Evolutionary conservation across 371 early-diverging fungal genomes (phyloP).

Genomic region (Sporodiniella umbellata): DNA sequence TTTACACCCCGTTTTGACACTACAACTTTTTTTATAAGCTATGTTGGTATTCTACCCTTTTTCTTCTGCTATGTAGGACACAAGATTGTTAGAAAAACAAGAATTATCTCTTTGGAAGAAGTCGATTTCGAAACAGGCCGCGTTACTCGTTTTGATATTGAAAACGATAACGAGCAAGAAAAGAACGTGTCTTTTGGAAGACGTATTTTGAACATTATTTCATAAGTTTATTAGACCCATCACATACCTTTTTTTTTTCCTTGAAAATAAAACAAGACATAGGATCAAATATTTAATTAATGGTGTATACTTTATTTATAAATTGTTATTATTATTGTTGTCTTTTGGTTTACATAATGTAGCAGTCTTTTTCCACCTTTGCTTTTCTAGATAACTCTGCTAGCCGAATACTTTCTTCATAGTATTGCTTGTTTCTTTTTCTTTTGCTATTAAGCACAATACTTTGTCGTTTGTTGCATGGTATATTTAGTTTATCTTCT

Average conservation of each 20-base stretch:
- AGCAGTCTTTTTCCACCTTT: constrained; percentile 14
- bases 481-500: constrained; percentile 6
- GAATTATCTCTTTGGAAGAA: constrained; percentile 55
- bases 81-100: constrained; percentile 47
- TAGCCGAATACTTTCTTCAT: constrained; percentile 18
- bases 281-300: too few species aligned
- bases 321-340: not conserved
- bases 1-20: constrained; percentile 28
- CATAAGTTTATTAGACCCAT: not conserved
- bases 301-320: too few species aligned
- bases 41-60: constrained; percentile 46
- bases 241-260: too few species aligned
- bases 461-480: not conserved
- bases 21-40: constrained; percentile 24
- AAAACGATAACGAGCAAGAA: constrained; percentile 28
- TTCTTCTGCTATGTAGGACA: constrained; percentile 41
- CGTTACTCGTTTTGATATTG: constrained; percentile 29
- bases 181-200: not conserved
- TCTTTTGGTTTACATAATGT: constrained; percentile 12
- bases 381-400: constrained; percentile 14
- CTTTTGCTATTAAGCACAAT: not conserved
- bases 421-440: constrained; percentile 9
- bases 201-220: not conserved
- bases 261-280: too few species aligned
- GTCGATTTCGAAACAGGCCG: constrained; percentile 31